These are phyloP conservation scores for Biscogniauxia mediterranea DNA, from an alignment of 2,329 filamentous ascomycete species.

Conservation along the genomic window DNA sequence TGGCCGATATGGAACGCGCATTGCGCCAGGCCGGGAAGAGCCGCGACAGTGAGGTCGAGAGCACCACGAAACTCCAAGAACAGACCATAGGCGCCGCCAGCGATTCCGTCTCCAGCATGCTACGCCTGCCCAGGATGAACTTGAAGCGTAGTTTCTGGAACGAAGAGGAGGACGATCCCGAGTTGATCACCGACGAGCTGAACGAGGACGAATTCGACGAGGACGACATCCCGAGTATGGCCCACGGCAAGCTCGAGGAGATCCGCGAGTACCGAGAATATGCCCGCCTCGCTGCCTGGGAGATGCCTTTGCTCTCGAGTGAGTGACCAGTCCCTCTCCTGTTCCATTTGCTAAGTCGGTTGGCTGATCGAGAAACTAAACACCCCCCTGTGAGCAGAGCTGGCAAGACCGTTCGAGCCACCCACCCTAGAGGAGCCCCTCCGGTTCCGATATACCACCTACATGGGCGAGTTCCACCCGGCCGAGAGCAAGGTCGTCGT, in stretches of 20 bases:
- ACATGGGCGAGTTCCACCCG: constrained; percentile 91
- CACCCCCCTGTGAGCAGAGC: constrained; percentile 52
- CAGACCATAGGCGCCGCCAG: constrained; percentile 6
- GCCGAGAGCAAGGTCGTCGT: constrained; percentile 92
- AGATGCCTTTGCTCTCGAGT: constrained; percentile 90
- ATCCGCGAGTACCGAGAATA: constrained; percentile 88
- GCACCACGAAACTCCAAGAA: constrained; percentile 13
- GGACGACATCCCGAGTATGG: constrained; percentile 80
- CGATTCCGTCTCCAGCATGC: constrained; percentile 1
- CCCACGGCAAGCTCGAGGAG: constrained; percentile 83
- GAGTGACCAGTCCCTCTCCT: constrained; percentile 41
- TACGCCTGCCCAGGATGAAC: constrained; percentile 1
- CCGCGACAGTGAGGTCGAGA: constrained; percentile 5
- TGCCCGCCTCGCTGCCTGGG: constrained; percentile 84
- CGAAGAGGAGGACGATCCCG: constrained; percentile 29
- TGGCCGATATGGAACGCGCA: not conserved
- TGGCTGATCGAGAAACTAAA: constrained; percentile 6
- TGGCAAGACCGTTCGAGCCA: constrained; percentile 76
- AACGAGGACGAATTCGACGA: constrained; percentile 63
- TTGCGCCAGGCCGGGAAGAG: not conserved
- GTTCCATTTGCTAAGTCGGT: not conserved
- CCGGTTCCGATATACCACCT: constrained; percentile 94
- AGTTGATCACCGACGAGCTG: constrained; percentile 26
- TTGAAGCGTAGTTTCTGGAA: constrained; percentile 24
- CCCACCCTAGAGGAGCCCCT: constrained; percentile 69